These are phyloP conservation scores for Epichloe brachyelytri DNA, from an alignment of 2,329 filamentous ascomycete genomes.

Conservation along the genomic window DNA sequence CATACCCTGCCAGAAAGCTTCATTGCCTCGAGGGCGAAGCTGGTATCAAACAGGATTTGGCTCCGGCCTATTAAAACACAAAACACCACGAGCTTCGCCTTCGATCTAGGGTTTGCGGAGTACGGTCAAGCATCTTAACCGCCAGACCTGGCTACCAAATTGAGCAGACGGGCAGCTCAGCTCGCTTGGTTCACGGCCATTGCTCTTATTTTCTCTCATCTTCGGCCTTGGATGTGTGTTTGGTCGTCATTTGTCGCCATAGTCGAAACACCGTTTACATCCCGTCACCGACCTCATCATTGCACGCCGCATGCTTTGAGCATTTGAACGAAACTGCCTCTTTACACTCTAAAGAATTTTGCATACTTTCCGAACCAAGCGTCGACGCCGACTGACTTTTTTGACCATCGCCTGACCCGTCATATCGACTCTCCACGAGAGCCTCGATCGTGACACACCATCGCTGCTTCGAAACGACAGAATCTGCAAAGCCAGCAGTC, in stretches of 20 bases:
- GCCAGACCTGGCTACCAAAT: not conserved
- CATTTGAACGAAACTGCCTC: not conserved
- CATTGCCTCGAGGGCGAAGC: not conserved
- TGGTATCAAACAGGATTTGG: no score
- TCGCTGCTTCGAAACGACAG: not conserved
- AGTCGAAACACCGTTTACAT: not conserved
- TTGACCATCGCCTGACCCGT: not conserved
- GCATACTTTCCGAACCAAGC: not conserved
- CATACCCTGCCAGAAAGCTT: not conserved
- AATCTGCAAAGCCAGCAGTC: not conserved
- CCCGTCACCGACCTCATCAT: not conserved
- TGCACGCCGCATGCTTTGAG: not conserved
- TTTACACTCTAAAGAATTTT: not conserved
- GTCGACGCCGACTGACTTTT: not conserved
- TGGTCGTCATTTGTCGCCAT: not conserved
- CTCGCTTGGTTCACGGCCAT: not conserved
- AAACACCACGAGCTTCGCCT: not conserved
- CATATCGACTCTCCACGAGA: not conserved
- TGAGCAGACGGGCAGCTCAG: not conserved
- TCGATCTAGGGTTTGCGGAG: not conserved
- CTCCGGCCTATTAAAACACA: no score
- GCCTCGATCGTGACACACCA: not conserved
- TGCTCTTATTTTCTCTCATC: not conserved
- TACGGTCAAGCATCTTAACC: not conserved
- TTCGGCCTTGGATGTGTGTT: not conserved